These are phyloP conservation scores for Isatis tinctoria DNA, from an alignment of 345 rosid species.

Conservation along the genomic window DNA sequence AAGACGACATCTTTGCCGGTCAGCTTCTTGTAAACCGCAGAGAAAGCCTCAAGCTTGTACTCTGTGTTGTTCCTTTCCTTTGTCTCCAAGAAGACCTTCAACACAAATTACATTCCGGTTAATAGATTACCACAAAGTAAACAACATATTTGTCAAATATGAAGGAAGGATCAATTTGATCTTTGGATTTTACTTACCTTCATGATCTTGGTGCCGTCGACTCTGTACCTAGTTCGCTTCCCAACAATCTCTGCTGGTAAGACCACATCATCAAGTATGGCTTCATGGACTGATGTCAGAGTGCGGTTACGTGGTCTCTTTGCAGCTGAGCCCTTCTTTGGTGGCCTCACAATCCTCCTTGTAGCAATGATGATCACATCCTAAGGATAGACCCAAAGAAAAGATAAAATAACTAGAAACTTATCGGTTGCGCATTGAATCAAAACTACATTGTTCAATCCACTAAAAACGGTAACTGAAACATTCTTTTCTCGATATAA, in stretches of 20 bases:
- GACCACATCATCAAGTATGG: slow-evolving; percentile 83
- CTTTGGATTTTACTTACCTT: slow-evolving; percentile 40
- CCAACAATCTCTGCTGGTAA: slow-evolving; percentile 96
- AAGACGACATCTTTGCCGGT: slow-evolving; percentile 79
- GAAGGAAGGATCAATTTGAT: not conserved
- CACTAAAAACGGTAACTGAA: not conserved
- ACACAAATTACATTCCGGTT: not conserved
- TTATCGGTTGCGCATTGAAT: not conserved
- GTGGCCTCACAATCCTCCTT: slow-evolving; percentile 75
- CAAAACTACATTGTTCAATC: not conserved
- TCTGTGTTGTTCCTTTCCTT: slow-evolving; percentile 79
- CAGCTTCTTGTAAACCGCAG: slow-evolving; percentile 81
- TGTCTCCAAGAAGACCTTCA: slow-evolving; percentile 75
- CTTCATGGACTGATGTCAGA: slow-evolving; percentile 74
- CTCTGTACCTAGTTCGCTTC: slow-evolving; percentile 63
- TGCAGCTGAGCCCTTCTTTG: slow-evolving; percentile 91
- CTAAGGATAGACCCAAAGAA: slow-evolving; percentile 23
- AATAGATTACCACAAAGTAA: not conserved
- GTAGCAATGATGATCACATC: slow-evolving; percentile 78
- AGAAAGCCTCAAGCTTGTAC: slow-evolving; percentile 70
- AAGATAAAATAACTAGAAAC: not conserved
- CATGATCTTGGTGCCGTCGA: slow-evolving; percentile 84
- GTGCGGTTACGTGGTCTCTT: slow-evolving; percentile 92
- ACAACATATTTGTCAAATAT: not conserved
- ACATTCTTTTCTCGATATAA: not conserved